Conservation (phyloP, 1,284 basidiomycete species). For the Ustilago lituana region DNA sequence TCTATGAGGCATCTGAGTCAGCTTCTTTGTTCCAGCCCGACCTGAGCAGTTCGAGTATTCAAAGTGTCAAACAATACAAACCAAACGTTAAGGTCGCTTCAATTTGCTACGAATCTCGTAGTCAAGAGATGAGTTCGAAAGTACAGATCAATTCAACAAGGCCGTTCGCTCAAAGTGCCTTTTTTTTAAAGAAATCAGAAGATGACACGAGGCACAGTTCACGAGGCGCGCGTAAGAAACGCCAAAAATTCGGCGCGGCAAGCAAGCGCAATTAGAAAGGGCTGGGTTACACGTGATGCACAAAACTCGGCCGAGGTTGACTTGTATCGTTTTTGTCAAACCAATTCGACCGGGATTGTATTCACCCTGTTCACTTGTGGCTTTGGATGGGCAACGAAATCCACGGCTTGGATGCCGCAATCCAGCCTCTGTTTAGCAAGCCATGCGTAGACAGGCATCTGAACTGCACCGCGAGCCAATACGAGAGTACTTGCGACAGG, state of each 20-base stretch:
- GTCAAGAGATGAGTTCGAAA: no score
- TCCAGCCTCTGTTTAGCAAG: constrained; percentile 14
- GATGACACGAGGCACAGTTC: neutral
- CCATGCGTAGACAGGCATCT: neutral
- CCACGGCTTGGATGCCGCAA: constrained; percentile 26
- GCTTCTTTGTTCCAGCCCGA: neutral
- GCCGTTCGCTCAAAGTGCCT: no score
- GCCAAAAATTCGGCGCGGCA: neutral
- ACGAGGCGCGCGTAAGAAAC: constrained; percentile 1
- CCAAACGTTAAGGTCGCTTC: no score
- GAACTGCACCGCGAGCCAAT: neutral
- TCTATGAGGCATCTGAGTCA: constrained; percentile 5
- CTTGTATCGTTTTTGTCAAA: neutral
- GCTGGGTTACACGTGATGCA: neutral
- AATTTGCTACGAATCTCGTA: no score
- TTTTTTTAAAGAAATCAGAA: no score
- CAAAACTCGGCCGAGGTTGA: constrained; percentile 1
- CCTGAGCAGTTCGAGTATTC: no score
- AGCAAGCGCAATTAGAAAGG: neutral
- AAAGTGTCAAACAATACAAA: neutral
- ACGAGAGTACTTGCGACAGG: neutral
- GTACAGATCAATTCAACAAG: no score
- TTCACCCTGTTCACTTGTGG: no score
- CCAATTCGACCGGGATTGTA: neutral
- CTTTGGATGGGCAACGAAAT: neutral